phyloP scores from a whole-genome alignment of 2,329 filamentous ascomycete genomes.

The Fusarium austroafricanum region DNA sequence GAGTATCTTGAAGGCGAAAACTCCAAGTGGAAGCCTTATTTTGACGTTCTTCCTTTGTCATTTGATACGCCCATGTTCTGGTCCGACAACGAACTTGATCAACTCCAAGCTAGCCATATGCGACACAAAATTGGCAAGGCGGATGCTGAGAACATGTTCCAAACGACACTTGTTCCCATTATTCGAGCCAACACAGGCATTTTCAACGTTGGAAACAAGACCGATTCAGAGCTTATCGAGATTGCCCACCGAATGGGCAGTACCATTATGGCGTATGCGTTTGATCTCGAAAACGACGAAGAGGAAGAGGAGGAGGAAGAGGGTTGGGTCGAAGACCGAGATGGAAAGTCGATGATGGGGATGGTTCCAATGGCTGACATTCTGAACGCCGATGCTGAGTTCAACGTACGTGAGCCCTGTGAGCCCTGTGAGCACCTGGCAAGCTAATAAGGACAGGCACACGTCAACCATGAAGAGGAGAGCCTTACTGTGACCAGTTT shows the following conservation, averaged over 20 bases:
- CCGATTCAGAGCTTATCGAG: conserved; percentile 59
- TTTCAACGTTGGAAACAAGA: conserved; percentile 55
- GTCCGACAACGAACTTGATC: conserved; percentile 74
- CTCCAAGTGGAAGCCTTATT: conserved; percentile 82
- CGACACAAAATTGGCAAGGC: conserved; percentile 79
- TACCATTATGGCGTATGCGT: conserved; percentile 92
- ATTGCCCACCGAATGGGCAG: conserved; percentile 85
- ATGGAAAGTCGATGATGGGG: conserved; percentile 72
- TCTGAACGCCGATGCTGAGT: conserved; percentile 88
- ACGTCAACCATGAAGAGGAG: conserved; percentile 65
- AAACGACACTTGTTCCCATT: conserved; percentile 62
- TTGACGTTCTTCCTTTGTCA: conserved; percentile 74
- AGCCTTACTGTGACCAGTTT: conserved; percentile 78
- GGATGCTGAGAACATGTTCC: conserved; percentile 77
- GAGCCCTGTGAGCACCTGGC: too few relatives aligned
- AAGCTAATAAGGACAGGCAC: conserved; percentile 53
- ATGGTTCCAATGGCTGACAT: conserved; percentile 95
- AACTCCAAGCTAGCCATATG: conserved; percentile 83
- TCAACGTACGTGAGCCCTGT: conserved; percentile 70
- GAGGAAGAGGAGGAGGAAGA: conserved; percentile 70
- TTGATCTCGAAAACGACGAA: conserved; percentile 76
- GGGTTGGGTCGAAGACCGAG: conserved; percentile 73
- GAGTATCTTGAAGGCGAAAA: conserved; percentile 69
- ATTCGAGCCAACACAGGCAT: conserved; percentile 58
- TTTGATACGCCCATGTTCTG: conserved; percentile 96